Evolutionary conservation across 2,329 filamentous ascomycete genomes (phyloP), one percentile per base, ranked within the genome.

Genomic region (Anthostomella pinea): DNA sequence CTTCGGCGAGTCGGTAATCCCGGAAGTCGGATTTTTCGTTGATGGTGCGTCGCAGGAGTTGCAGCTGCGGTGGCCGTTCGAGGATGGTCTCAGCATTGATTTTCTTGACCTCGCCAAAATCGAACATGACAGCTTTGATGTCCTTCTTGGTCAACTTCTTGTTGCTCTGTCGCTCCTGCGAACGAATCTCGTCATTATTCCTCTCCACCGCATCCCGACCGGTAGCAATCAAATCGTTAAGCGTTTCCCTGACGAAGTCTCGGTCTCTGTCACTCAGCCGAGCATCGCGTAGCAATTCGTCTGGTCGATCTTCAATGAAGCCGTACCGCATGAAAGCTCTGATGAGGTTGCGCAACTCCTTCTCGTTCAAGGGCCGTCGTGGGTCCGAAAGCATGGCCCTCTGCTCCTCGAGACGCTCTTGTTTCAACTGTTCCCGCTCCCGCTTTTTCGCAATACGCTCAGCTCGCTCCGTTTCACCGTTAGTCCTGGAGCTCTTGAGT

Each of bases 71-170:
- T 0, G 93, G 91, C 7, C 94, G 83, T 51, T 97, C 91, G 8
- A 95, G 80, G 36, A 96, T 85, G 0, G 93, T 97, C 64, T 95
- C 89, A 1, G 93, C 93, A 57, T 98, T 98, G 55, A 96, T 79
- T 53, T 95, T 90, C 64, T 95, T 95, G 33, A 96, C 84, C 37
- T 90, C 88, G 29, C 85, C 83, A 64, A 90, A 95, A 59, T 97
- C 90, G 54, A 98, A 96, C 28, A 98, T 70, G 13, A 98, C 87
- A 1, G 93, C 93, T 65, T 98, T 98, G 64, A 88, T 88, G 59
- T 98, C 93, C 63, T 98, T 98, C 70, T 97, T 96, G 0, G 91
- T 95, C 36, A 94, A 66, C 3, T 81, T 75, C 59, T 93, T 94
- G 57, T 87, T 87, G 0, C 78, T 75, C 46, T 85, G 80, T 62